Evolutionary conservation across 1,139 yeast genomes (phyloP), one percentile per base, ranked within the genome.

Genomic region (Geotrichum fermentans): DNA sequence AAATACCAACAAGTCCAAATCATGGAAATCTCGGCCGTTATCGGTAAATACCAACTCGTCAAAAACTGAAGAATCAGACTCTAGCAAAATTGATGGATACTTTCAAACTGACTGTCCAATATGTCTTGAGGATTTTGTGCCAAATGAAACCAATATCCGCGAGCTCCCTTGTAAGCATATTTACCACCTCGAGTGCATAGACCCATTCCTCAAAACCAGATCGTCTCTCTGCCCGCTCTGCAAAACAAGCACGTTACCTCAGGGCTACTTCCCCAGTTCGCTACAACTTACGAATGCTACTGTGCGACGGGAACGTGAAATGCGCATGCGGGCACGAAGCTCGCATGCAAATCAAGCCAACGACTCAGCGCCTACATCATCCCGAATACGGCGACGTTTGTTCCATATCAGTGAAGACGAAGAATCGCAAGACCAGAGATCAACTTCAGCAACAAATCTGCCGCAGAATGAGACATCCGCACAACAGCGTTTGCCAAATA

Each of bases 221-320:
- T 57, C 62, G 8, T 54, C 60, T 28, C 53, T 60, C 14, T 61
- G 64, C 47, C 64, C 64, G 10, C 44, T 61, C 20, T 61, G 64
- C 49, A 61, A 61, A 45, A 56, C 51, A 29, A 55, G 58, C 7
- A 55, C 55, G 4, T 40, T 61, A 28, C 63, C 64, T 11, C 45
- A 50, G 18, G 64, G 63, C 3, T 61, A 58, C 40, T 42, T 61
- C 13, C 64, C 63, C 10, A 46, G 55, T 4, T 43, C 56, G 4
- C 35, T 60, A 6, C 56, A 47, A 26, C 55, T 61, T 35, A 61
- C 61, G 10, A 59, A 56, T 26, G 56, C 60, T 11, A 56, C 61
- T 5, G 61, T 61, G n/a, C 52, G 61, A 35, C 56, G 62, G 8
- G 64, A 60, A 40, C 53, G 61, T 14, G 52, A 58, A 7, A 40